A percentile compares a stretch with the other conserved stretches of the same genome.
Evolutionary conservation across 352 stramenopile genomes (phyloP).

Genomic region (Pythium biforme): DNA sequence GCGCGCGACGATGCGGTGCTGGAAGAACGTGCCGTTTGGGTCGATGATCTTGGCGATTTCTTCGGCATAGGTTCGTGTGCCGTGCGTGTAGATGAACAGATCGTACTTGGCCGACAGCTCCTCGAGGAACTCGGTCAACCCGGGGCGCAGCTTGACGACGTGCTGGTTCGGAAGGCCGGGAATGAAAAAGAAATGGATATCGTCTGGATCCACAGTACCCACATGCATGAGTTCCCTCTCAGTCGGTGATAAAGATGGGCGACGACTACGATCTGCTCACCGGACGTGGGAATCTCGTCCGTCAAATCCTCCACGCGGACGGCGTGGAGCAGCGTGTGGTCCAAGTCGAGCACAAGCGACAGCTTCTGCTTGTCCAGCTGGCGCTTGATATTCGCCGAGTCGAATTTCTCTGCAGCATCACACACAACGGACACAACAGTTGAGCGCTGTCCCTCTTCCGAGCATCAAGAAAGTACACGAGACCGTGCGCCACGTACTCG

Average conservation of each 20-base stretch:
- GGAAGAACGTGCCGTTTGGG: slow-evolving; percentile 74
- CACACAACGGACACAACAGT: slow-evolving; percentile 8
- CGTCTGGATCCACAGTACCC: slow-evolving; percentile 47
- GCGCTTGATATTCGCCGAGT: slow-evolving; percentile 82
- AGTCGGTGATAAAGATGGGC: neutral
- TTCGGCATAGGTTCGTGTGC: slow-evolving; percentile 93
- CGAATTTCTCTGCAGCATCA: slow-evolving; percentile 70
- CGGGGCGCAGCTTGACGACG: slow-evolving; percentile 92
- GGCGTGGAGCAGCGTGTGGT: slow-evolving; percentile 97
- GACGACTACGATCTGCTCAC: slow-evolving; percentile 26
- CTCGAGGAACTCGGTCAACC: slow-evolving; percentile 88
- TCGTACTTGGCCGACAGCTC: slow-evolving; percentile 86
- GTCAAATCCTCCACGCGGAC: slow-evolving; percentile 74
- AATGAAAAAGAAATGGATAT: slow-evolving; percentile 79
- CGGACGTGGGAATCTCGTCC: slow-evolving; percentile 50
- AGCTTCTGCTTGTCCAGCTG: slow-evolving; percentile 90
- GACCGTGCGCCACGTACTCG: slow-evolving; percentile 64
- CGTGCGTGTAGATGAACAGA: slow-evolving; percentile 95
- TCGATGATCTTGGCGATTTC: slow-evolving; percentile 93
- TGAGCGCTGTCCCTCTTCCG: neutral
- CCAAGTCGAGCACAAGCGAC: slow-evolving; percentile 95
- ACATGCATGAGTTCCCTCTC: neutral
- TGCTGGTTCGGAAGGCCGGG: slow-evolving; percentile 73
- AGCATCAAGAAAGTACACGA: neutral
- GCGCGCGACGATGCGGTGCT: slow-evolving; percentile 83